Base-by-base conservation (phyloP, 176 grass and related monocot genomes). In the Tillandsia fasciculata region DNA sequence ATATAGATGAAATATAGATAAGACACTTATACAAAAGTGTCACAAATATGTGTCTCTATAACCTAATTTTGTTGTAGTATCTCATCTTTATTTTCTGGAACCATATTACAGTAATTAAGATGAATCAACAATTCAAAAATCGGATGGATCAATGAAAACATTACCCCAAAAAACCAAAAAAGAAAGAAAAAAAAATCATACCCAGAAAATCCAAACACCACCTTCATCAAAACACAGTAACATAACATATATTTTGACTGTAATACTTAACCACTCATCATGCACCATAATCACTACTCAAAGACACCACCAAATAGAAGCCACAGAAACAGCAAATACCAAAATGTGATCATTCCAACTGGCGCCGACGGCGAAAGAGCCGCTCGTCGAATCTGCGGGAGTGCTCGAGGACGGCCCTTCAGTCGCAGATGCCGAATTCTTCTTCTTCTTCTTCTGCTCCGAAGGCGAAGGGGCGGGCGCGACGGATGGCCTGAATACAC, bases 391-490 rank as follows among this genome's bases (percentile, higher is more conserved):
- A 23, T 61, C 56, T 3, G 56, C 56, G 1, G 56, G 56, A 61
- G 56, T 61, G 56, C 7, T 61, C 56, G 56, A 61, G 10, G 56
- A n/a, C 10, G 94, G 69, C 65, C 67, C 64, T 1, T 81, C 78
- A 9, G 69, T 23, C 8, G 29, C 14, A 0, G 82, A 52, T 3
- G 76, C 69, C 10, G 81, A 23, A 52, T 97, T 96, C 0, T 97
- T 96, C 0, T 72, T 69, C 84, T 93, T 93, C 74, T 82, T 84
- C 70, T 74, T 64, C 9, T 52, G 10, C 7, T 68, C 65, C 2
- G 84, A 76, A 26, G 88, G 61, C 51, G 94, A 87, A 9, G 93
- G 80, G 0, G 92, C 79, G 0, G 86, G 84, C 0, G 89, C 80
- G 0, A 85, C 64, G 0, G 78, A n/a, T n/a, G 77, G 1, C 8